These are phyloP conservation scores for Syncephalastrum monosporum DNA, from an alignment of 371 early-diverging fungal species.

Conservation along the genomic window DNA sequence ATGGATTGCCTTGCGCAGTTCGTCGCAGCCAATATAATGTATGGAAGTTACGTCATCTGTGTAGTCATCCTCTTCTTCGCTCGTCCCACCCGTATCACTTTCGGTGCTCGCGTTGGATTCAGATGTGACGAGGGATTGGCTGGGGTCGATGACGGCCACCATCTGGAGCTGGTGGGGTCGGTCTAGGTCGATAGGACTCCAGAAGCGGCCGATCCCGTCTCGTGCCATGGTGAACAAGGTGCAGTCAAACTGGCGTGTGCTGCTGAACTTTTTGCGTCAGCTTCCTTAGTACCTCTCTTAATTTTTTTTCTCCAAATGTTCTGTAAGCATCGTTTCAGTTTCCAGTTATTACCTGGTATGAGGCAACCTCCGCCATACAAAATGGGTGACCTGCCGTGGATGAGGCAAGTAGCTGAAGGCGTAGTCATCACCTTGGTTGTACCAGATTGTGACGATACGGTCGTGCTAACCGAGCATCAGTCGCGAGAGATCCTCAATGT, in stretches of 20 bases:
- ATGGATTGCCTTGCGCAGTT: constrained; percentile 49
- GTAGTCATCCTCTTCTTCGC: constrained; percentile 15
- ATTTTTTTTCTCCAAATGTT: too few relatives aligned
- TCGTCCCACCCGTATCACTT: background rate
- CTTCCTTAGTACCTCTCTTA: background rate
- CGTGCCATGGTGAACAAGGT: constrained; percentile 71
- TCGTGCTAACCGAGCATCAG: constrained; percentile 51
- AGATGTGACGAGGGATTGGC: constrained; percentile 64
- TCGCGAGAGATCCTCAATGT: constrained; percentile 1
- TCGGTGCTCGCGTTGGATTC: constrained; percentile 17
- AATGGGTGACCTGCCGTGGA: constrained; percentile 60
- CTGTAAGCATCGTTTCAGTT: constrained; percentile 4
- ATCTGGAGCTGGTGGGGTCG: constrained; percentile 59
- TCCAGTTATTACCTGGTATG: constrained; percentile 23
- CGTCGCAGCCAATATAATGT: constrained; percentile 68
- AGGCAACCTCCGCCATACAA: constrained; percentile 67
- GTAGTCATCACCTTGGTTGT: constrained; percentile 35
- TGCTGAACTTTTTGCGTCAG: too few relatives aligned
- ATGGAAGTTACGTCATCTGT: constrained; percentile 46
- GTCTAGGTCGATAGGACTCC: constrained; percentile 59
- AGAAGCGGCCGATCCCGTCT: constrained; percentile 76
- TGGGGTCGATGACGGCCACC: constrained; percentile 71
- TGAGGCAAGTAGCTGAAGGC: constrained; percentile 72
- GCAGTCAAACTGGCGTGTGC: constrained; percentile 22
- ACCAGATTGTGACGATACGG: constrained; percentile 75